Evolutionary conservation across 1,284 basidiomycete species (phyloP), one percentile per base, ranked within the genome.

Genomic region (Irpex sp.): DNA sequence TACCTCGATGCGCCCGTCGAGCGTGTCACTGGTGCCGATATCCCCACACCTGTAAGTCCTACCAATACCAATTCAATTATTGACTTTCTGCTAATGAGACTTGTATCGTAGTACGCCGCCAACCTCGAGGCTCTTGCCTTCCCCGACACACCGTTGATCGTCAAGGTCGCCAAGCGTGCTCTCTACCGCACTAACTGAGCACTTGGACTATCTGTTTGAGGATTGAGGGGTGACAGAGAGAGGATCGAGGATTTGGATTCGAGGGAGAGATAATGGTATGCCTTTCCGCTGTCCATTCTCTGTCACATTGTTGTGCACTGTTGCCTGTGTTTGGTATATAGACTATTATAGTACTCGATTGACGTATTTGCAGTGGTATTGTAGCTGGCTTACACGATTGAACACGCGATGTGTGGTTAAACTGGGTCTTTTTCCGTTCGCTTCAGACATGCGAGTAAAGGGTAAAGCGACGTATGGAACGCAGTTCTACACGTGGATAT

Each of bases 1-100:
- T 97, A 94, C 81, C 89, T 98, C 57, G 97, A 99, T 79, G 96
- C 97, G 26, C 94, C 97, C 31, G 94, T 98, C 60, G 97, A 99
- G 84, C 91, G 97, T 68, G 84, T 99, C 68, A 98, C 97, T 66
- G 97, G 97, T 73, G 96, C 97, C 68, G 93, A 98, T 74, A 89
- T 99, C 56, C 96, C 95, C 57, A 97, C 96, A 72, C 96, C 95
- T 62, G 94, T 96, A 39, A 58, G 2, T 54, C 51, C 43, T 57
- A 4, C 60, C 15, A 47, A 26, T 61, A 54, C 31, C 26, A 47
- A 36, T n/a, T 13, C 5, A 17, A 61, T 21, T 21, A 5, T 5
- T 19, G 63, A 13, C 66, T 46, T 54, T 36, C 15, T 62, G 58
- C 65, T 51, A 59, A 61, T 58, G 59, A 50, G 13, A 26, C 36